Percentiles rank a stretch among this genome's conserved stretches.
Conservation (phyloP, 129 eudicot genomes). For the Centrapalus pauciflorus region DNA sequence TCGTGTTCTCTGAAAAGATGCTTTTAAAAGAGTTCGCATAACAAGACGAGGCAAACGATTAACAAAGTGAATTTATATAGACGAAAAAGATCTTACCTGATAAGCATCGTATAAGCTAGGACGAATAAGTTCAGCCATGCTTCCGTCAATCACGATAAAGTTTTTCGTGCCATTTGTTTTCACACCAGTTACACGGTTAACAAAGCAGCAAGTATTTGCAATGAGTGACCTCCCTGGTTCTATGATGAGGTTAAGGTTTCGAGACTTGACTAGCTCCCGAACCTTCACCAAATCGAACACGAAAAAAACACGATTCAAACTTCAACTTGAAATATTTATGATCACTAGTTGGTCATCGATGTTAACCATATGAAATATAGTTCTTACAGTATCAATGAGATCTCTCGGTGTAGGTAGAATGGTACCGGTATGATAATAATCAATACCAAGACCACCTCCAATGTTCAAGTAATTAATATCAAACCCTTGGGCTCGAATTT, state of each 20-base stretch:
- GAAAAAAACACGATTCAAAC: neutral
- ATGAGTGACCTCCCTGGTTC: slow-evolving; percentile 91
- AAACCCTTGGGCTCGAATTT: slow-evolving; percentile 85
- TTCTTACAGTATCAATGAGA: slow-evolving; percentile 70
- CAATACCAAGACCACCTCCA: slow-evolving; percentile 95
- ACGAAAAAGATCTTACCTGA: slow-evolving; percentile 55
- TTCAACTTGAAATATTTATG: too few species aligned
- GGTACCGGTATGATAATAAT: slow-evolving; percentile 85
- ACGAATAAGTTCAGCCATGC: slow-evolving; percentile 97
- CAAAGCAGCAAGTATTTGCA: slow-evolving; percentile 94
- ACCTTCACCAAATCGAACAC: slow-evolving; percentile 49
- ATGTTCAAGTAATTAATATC: slow-evolving; percentile 82
- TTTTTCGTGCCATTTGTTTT: slow-evolving; percentile 77
- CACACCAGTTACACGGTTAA: slow-evolving; percentile 89
- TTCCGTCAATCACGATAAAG: slow-evolving; percentile 78
- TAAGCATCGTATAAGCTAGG: slow-evolving; percentile 89
- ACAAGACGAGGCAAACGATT: too few species aligned
- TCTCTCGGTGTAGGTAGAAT: slow-evolving; percentile 86
- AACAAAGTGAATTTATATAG: too few species aligned
- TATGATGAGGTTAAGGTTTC: slow-evolving; percentile 79
- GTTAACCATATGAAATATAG: neutral
- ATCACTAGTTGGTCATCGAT: too few species aligned
- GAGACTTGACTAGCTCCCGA: slow-evolving; percentile 67
- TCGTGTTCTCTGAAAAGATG: too few species aligned
- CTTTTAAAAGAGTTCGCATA: too few species aligned